A percentile compares a stretch with the other conserved stretches of the same genome.
phyloP scores from a whole-genome alignment of 768 basidiomycete species.

The Omphalotus guepiniiformis region DNA sequence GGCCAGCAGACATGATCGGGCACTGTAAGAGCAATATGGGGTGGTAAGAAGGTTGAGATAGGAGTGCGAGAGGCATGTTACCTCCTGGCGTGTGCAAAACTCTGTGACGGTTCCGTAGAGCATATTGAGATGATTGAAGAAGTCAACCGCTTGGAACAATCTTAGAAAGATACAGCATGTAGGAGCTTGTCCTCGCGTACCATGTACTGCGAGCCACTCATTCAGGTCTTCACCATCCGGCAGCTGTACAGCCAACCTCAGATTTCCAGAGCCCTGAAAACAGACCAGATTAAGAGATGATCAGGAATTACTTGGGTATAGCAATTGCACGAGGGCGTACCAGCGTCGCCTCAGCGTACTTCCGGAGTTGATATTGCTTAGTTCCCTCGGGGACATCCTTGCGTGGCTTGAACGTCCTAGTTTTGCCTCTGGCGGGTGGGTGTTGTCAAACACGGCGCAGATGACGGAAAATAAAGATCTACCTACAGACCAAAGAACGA shows the following conservation, averaged over 20 bases:
- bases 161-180: neutral
- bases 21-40: slow-evolving; percentile 44
- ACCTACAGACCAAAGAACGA: slow-evolving; percentile 87
- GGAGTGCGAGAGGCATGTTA: slow-evolving; percentile 26
- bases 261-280: slow-evolving; percentile 89
- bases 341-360: slow-evolving; percentile 95
- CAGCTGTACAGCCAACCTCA: slow-evolving; percentile 85
- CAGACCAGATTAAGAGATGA: neutral
- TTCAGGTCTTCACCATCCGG: slow-evolving; percentile 97
- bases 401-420: slow-evolving; percentile 93
- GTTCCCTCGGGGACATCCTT: slow-evolving; percentile 94
- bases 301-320: slow-evolving; percentile 1
- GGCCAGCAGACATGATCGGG: slow-evolving; percentile 95
- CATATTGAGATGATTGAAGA: slow-evolving; percentile 99
- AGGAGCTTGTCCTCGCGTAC: slow-evolving; percentile 38
- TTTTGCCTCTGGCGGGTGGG: slow-evolving; percentile 61
- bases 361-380: slow-evolving; percentile 96
- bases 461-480: neutral
- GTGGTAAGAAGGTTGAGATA: neutral
- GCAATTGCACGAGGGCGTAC: slow-evolving; percentile 31
- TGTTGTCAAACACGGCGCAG: neutral
- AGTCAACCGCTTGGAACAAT: slow-evolving; percentile 80
- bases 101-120: slow-evolving; percentile 97
- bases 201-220: slow-evolving; percentile 99
- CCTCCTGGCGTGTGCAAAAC: slow-evolving; percentile 94